These are phyloP conservation scores for Silene coronaria DNA, from an alignment of 179 eudicot genomes.

Conservation along the genomic window DNA sequence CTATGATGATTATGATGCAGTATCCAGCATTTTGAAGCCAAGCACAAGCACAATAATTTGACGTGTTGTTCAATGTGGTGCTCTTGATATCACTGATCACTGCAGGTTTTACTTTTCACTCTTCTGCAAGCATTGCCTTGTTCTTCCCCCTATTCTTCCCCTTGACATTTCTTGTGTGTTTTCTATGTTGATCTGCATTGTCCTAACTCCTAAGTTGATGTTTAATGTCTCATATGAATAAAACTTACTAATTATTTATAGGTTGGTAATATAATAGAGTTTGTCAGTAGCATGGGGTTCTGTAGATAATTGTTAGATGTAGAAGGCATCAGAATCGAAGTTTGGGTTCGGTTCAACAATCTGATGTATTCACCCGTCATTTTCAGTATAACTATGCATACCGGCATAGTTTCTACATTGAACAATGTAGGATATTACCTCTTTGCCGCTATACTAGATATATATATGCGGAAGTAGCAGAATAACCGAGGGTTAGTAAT, in stretches of 20 bases:
- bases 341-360: constrained; percentile 10
- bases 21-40: too few relatives aligned
- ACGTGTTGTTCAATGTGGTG: too few relatives aligned
- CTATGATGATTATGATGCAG: too few relatives aligned
- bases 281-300: constrained; percentile 3
- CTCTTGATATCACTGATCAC: too few relatives aligned
- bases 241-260: background rate
- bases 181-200: background rate
- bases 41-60: too few relatives aligned
- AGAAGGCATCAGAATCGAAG: background rate
- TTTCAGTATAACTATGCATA: constrained; percentile 3
- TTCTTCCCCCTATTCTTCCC: too few relatives aligned
- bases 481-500: background rate
- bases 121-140: too few relatives aligned
- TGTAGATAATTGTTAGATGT: constrained; percentile 3
- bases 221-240: background rate
- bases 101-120: too few relatives aligned
- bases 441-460: background rate
- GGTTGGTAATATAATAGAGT: constrained; percentile 1
- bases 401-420: background rate
- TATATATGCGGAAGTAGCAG: constrained; percentile 1
- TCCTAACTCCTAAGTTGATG: background rate
- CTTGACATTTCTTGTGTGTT: background rate
- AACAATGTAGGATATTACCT: constrained; percentile 17
- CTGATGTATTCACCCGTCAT: constrained; percentile 12